phyloP scores from a whole-genome alignment of 2,329 filamentous ascomycete species.

The Emydomyces testavorans region DNA sequence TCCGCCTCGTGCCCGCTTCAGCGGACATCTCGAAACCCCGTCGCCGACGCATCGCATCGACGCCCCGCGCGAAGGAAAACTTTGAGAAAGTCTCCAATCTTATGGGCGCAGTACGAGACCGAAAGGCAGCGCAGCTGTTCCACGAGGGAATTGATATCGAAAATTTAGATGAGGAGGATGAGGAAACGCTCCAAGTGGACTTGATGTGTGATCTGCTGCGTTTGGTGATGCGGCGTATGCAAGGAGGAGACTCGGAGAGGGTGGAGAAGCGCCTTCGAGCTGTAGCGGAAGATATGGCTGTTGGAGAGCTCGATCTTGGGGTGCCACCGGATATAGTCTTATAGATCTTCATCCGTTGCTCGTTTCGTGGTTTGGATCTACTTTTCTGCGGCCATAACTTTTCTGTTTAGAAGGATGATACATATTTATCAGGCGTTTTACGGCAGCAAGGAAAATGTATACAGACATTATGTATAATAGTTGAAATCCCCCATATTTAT shows the following conservation, averaged over 20 bases:
- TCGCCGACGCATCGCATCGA: slow-evolving; percentile 32
- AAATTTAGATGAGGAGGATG: slow-evolving; percentile 29
- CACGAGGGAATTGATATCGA: slow-evolving; percentile 26
- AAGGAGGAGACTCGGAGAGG: slow-evolving; percentile 19
- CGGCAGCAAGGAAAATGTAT: background rate
- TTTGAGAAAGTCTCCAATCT: slow-evolving; percentile 36
- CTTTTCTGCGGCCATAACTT: background rate
- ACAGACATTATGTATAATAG: background rate
- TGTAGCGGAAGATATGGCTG: slow-evolving; percentile 31
- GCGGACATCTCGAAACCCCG: slow-evolving; percentile 27
- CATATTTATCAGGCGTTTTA: background rate
- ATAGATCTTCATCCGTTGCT: background rate
- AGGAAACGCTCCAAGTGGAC: slow-evolving; percentile 33
- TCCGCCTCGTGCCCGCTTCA: slow-evolving; percentile 28
- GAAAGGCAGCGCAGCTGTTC: slow-evolving; percentile 25
- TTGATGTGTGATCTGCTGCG: slow-evolving; percentile 33
- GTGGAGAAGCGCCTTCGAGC: slow-evolving; percentile 27
- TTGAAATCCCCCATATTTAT: background rate
- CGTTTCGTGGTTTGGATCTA: background rate
- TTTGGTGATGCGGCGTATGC: slow-evolving; percentile 30
- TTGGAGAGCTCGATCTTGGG: slow-evolving; percentile 26
- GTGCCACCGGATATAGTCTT: background rate
- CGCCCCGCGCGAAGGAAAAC: slow-evolving; percentile 35
- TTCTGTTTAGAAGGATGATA: no score
- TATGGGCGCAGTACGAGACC: slow-evolving; percentile 34